These are phyloP conservation scores for Musa balbisiana DNA, from an alignment of 202 grass and related monocot genomes.

Conservation along the genomic window DNA sequence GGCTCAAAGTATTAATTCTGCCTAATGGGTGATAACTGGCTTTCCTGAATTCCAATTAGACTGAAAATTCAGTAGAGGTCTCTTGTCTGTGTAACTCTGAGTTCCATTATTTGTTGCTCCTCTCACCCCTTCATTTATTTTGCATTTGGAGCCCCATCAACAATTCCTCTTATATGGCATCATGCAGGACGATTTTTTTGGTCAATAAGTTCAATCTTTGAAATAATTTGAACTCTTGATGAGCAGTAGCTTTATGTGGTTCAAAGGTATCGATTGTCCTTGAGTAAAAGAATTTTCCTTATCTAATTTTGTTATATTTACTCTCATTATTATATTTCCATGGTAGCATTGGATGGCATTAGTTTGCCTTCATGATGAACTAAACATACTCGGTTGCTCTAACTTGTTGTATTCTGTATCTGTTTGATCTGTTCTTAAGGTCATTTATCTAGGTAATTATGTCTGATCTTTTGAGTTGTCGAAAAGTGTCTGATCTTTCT, in stretches of 20 bases:
- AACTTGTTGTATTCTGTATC: neutral
- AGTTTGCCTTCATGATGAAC: neutral
- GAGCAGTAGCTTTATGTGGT: neutral
- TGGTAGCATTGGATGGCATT: neutral
- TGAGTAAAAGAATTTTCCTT: neutral
- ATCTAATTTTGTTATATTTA: neutral
- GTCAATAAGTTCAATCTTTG: conserved; percentile 53
- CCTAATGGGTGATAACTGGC: conserved; percentile 19
- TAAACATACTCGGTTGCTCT: neutral
- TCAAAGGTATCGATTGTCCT: neutral
- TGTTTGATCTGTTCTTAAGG: neutral
- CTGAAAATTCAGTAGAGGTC: conserved; percentile 40
- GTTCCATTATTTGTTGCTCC: conserved; percentile 53
- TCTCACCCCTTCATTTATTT: conserved; percentile 57
- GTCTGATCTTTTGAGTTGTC: neutral
- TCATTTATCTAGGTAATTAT: neutral
- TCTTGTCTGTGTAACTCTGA: conserved; percentile 49
- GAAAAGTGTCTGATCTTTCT: neutral
- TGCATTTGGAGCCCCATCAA: conserved; percentile 41
- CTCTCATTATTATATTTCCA: neutral
- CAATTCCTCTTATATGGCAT: conserved; percentile 49
- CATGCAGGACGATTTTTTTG: conserved; percentile 46
- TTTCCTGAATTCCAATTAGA: conserved; percentile 19
- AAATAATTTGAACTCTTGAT: conserved; percentile 21
- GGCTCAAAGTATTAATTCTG: conserved; percentile 45